Conservation (phyloP, 148 eudicot genomes). For the Chenopodium berlandieri region DNA sequence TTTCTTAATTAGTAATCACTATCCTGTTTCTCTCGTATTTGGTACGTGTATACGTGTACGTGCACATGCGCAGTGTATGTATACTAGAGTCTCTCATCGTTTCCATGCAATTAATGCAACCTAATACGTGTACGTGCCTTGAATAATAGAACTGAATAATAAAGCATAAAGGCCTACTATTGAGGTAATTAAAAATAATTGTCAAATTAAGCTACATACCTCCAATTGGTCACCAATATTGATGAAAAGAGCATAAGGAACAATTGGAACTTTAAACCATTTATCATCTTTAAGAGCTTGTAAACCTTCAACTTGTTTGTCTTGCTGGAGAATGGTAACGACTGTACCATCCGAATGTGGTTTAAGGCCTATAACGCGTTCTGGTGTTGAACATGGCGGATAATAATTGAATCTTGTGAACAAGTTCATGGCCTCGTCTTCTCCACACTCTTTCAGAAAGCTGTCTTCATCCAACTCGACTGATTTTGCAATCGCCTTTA, state of each 20-base stretch:
- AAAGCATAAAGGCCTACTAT: too few species aligned
- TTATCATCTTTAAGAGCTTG: constrained; percentile 40
- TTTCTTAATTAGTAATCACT: too few species aligned
- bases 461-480: constrained; percentile 35
- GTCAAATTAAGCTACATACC: background rate
- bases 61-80: too few species aligned
- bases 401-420: constrained; percentile 41
- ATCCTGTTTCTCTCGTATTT: too few species aligned
- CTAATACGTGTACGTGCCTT: too few species aligned
- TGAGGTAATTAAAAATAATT: background rate
- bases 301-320: constrained; percentile 49
- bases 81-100: too few species aligned
- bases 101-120: too few species aligned
- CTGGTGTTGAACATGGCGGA: constrained; percentile 42
- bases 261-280: constrained; percentile 43
- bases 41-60: too few species aligned
- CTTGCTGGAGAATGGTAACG: constrained; percentile 41
- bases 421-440: constrained; percentile 7
- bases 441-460: constrained; percentile 31
- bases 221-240: constrained; percentile 40
- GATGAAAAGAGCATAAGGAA: constrained; percentile 40
- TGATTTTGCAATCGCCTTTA: constrained; percentile 43
- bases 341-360: constrained; percentile 48
- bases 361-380: constrained; percentile 36
- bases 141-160: too few species aligned